These are phyloP conservation scores for Solanum peruvianum DNA, from an alignment of 257 asterid species.

Conservation along the genomic window DNA sequence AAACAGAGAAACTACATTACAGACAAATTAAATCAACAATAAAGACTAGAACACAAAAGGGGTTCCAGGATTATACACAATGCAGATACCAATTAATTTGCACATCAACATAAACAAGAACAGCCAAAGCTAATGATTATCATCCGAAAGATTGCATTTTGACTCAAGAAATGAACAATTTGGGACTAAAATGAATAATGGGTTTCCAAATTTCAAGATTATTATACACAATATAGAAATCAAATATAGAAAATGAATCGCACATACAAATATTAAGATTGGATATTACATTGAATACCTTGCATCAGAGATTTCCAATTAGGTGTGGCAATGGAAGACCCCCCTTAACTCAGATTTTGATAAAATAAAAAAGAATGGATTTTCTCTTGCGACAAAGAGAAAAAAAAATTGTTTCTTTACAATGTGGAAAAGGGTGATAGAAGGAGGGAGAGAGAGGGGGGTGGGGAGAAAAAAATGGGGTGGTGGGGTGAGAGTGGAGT, in stretches of 20 bases:
- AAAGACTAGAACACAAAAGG: background rate
- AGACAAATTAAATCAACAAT: background rate
- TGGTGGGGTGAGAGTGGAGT: background rate
- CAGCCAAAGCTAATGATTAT: background rate
- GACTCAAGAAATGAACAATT: background rate
- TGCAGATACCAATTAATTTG: background rate
- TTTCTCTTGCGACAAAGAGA: background rate
- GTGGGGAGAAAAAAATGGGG: background rate
- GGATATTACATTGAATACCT: constrained; percentile 8
- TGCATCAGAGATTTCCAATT: constrained; percentile 10
- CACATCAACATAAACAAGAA: background rate
- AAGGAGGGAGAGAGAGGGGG: background rate
- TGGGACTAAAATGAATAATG: background rate
- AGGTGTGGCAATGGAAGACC: constrained; percentile 4
- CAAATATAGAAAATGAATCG: background rate
- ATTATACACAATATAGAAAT: background rate
- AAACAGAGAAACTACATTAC: background rate
- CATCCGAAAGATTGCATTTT: background rate
- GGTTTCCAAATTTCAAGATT: background rate
- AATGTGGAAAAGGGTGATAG: constrained; percentile 17
- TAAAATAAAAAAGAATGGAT: background rate
- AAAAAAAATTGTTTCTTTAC: constrained; percentile 5
- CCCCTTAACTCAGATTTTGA: constrained; percentile 9
- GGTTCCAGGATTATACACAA: background rate
- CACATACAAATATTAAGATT: background rate